Conservation (phyloP, 2,329 filamentous ascomycete genomes). For the Microsporum ferrugineum region DNA sequence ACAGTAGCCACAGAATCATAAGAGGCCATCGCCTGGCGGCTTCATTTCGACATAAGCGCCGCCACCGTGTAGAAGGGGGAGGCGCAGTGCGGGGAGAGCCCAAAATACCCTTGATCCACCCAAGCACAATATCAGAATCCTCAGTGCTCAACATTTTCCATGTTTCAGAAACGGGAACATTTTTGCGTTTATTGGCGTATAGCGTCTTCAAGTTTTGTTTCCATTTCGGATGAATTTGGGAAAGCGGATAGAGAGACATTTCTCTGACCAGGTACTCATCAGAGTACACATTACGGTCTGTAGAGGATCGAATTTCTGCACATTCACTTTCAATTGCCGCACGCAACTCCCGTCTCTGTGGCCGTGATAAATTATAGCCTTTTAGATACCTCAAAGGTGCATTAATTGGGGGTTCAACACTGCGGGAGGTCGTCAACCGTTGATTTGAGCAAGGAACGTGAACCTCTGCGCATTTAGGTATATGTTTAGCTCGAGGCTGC, state of each 20-base stretch:
- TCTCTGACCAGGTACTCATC: neutral
- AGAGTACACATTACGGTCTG: neutral
- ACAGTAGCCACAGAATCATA: slow-evolving; percentile 36
- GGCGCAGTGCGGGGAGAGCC: neutral
- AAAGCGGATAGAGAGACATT: neutral
- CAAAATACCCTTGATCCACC: neutral
- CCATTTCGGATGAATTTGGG: neutral
- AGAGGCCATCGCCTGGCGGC: slow-evolving; percentile 29
- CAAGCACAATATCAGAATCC: neutral
- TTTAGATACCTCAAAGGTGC: neutral
- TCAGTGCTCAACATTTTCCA: neutral
- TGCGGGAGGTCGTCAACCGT: neutral
- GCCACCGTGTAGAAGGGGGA: neutral
- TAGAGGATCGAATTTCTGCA: neutral
- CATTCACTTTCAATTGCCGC: neutral
- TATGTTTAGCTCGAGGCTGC: neutral
- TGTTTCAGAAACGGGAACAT: neutral
- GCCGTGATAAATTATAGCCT: neutral
- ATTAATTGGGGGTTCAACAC: neutral
- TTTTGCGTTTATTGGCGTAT: neutral
- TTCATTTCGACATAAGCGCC: neutral
- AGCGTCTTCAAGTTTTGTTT: neutral
- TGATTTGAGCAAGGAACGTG: neutral
- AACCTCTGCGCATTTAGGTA: neutral
- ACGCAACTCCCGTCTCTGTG: neutral